Evolutionary conservation across 1,139 yeast genomes (phyloP), one percentile per base, ranked within the genome.

Genomic region (Magnusiomyces magnusii): DNA sequence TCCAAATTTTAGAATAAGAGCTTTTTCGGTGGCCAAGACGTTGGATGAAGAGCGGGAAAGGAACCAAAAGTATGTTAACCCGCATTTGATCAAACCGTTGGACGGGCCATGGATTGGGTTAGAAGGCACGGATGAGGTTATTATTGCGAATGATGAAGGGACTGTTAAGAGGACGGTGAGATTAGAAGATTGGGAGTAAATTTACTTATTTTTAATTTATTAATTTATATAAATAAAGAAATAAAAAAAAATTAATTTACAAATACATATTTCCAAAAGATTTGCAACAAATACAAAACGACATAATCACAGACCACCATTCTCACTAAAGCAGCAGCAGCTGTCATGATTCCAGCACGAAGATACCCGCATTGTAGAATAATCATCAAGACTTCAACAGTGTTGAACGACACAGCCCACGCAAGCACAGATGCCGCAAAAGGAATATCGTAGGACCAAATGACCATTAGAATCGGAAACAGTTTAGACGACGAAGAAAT

Each of bases 391-490:
- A 92, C 86, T 67, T 89, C 96, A 1, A 86, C 73, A 15, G 84
- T 78, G 64, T 82, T 86, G 57, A 86, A 70, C 54, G 80, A 79
- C 0, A 89, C 86, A 3, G 86, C 80, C 67, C 83, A 75, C 60
- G 81, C 82, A 34, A 87, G 85, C 19, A 85, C 76, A 23, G 77
- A 76, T 15, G 85, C 80, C 0, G 89, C 86, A 7, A 86, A 77
- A 0, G 87, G 79, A 7, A 88, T 80, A 68, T 93, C 97, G 68
- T 93, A 93, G 0, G 96, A 93, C 99, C 99, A 93, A 44, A 95
- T 92, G 47, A 93, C 77, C 92, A 92, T 92, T 41, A 93, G 76
- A n/a, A 95, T 87, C 0, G 99, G 99, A 63, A 92, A 86, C 28
- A 93, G 77, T 68, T 86, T 88, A 47, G 93, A 84, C 0, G 90